Base-by-base conservation (phyloP, 441 rosid species). In the Euphorbia schlechtendalii region DNA sequence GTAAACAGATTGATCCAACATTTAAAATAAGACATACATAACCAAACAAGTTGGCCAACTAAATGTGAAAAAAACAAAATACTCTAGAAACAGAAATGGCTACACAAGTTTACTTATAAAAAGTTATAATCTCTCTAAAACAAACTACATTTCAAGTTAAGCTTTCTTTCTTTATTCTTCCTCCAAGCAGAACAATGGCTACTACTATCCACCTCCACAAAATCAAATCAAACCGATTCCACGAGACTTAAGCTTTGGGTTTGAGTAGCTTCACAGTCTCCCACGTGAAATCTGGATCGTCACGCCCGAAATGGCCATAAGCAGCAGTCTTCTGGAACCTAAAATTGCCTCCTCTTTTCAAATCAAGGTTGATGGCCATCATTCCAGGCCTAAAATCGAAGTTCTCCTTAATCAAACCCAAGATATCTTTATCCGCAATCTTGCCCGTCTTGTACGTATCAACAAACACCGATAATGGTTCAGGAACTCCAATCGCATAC, bases 331-430 rank as follows among this genome's bases (percentile, higher is more conserved):
- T 89, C 74, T 83, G 93, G 80, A 73, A 86, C 83, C 93, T 82
- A 74, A 78, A 83, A 34, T 86, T 84, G 71, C 86, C 93, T 69
- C 93, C 96, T 69, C 88, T 86, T 79, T 66, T 82, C 77, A 86
- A 69, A 69, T 86, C 96, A 13, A 85, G 91, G 77, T 89, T 86
- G 71, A 85, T 74, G 4, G 94, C 80, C 57, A 89, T 87, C 94
- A 85, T 89, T 64, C 91, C 96, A 2, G 93, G 88, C 88, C 91
- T 82, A 83, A 89, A 85, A 76, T 85, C 94, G 24, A 89, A 85
- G 3, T 72, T 80, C 69, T 85, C 86, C 80, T 86, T 85, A 59
- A 85, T 85, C 76, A 85, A 76, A 65, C 56, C 81, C 64, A 86
- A 71, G 53, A 89, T 86, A 25, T 84, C 90, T 73, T 78, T 86